phyloP scores from a whole-genome alignment of 768 basidiomycete species.

The Suillus paluster region DNA sequence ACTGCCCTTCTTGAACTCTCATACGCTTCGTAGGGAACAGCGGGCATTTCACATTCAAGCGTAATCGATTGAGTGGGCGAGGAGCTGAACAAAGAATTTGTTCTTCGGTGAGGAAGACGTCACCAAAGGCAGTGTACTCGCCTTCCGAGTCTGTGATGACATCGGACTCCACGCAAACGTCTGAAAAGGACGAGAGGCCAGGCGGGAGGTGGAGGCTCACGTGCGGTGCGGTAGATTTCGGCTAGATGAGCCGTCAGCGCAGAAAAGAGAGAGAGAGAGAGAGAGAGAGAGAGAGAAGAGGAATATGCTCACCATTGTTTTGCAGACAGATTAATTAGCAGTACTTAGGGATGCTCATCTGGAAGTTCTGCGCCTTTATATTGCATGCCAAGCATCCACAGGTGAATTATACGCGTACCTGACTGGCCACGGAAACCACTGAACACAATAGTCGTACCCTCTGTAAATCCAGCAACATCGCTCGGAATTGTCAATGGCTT shows the following conservation, averaged over 20 bases:
- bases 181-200: not conserved
- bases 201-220: not conserved
- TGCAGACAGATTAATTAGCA: no score
- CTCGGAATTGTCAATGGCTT: no score
- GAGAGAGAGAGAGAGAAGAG: no score
- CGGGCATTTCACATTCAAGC: constrained; percentile 30
- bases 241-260: not conserved
- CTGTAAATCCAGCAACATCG: not conserved
- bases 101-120: constrained; percentile 45
- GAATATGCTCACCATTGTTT: constrained; percentile 2
- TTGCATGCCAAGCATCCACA: not conserved
- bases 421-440: not conserved
- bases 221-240: not conserved
- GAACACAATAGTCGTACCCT: constrained; percentile 1
- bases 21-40: constrained; percentile 27
- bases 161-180: not conserved
- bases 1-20: not conserved
- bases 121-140: constrained; percentile 49
- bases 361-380: not conserved
- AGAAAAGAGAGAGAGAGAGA: no score
- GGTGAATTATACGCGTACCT: not conserved
- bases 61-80: constrained; percentile 18
- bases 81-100: constrained; percentile 35
- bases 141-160: constrained; percentile 27
- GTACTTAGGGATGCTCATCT: no score